Evolutionary conservation across 257 asterid genomes (phyloP).

Genomic region (Fraxinus excelsior): DNA sequence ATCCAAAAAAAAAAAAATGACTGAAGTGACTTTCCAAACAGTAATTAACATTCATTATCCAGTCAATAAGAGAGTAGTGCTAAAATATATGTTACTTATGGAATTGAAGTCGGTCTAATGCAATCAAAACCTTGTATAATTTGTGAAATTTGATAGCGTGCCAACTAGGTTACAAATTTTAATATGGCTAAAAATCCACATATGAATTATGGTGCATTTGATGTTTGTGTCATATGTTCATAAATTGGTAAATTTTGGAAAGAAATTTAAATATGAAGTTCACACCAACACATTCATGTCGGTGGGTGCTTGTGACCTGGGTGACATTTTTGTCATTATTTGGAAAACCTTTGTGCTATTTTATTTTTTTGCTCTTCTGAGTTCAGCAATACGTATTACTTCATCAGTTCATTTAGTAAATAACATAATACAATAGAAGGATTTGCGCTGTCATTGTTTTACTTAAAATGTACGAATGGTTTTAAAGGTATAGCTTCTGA

Average conservation of each 20-base stretch:
- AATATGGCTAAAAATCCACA: background rate
- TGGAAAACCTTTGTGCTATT: background rate
- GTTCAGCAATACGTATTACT: background rate
- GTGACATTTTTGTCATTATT: background rate
- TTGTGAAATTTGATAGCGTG: background rate
- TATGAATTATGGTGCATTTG: background rate
- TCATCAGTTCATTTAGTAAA: no score
- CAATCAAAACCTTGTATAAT: background rate
- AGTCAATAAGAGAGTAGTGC: background rate
- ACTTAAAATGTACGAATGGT: no score
- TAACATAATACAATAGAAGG: no score
- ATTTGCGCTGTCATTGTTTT: no score
- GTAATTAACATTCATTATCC: background rate
- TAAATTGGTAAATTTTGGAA: background rate
- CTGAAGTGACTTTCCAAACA: background rate
- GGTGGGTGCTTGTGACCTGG: background rate
- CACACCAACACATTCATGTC: no score
- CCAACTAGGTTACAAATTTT: background rate
- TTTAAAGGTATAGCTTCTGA: no score
- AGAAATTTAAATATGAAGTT: background rate
- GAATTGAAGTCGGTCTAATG: background rate
- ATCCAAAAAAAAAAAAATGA: no score
- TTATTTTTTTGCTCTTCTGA: background rate
- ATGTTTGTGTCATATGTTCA: background rate
- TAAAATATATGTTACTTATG: background rate